phyloP scores from a whole-genome alignment of 257 asterid species.

The Lithospermum erythrorhizon region DNA sequence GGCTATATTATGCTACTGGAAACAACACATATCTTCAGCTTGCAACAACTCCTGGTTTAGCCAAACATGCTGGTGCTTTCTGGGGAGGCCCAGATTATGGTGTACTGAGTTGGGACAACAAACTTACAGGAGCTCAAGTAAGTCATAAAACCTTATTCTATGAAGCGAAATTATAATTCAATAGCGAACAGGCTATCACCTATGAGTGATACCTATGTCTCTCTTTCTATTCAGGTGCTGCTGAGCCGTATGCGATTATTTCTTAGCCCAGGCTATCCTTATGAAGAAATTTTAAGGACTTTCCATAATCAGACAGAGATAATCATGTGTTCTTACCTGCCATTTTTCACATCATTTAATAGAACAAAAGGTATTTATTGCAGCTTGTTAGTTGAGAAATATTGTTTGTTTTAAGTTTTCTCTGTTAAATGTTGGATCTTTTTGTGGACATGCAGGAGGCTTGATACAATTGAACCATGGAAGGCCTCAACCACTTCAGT shows the following conservation, averaged over 20 bases:
- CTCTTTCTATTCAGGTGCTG: conserved; percentile 1
- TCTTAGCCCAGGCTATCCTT: conserved; percentile 1
- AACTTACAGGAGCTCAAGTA: conserved; percentile 12
- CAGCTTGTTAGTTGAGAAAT: neutral
- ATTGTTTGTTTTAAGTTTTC: neutral
- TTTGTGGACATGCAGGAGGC: conserved; percentile 4
- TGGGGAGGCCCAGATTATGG: conserved; percentile 14
- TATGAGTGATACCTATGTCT: too few species aligned
- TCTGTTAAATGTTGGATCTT: neutral
- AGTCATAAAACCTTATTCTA: neutral
- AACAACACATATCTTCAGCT: conserved; percentile 53
- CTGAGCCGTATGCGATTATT: conserved; percentile 5
- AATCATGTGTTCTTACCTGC: conserved; percentile 7
- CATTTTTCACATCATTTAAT: neutral
- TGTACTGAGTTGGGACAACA: conserved; percentile 9
- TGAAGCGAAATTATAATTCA: neutral
- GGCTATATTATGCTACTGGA: conserved; percentile 68
- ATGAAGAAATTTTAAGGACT: neutral
- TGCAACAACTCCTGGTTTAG: conserved; percentile 43
- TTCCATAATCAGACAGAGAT: conserved; percentile 5
- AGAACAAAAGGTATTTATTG: neutral
- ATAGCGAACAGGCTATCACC: too few species aligned
- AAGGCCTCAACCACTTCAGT: conserved; percentile 9
- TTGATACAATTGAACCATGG: conserved; percentile 10
- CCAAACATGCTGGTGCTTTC: conserved; percentile 9